phyloP scores from a whole-genome alignment of 2,329 filamentous ascomycete genomes.

The Tolypocladium cylindrosporum region DNA sequence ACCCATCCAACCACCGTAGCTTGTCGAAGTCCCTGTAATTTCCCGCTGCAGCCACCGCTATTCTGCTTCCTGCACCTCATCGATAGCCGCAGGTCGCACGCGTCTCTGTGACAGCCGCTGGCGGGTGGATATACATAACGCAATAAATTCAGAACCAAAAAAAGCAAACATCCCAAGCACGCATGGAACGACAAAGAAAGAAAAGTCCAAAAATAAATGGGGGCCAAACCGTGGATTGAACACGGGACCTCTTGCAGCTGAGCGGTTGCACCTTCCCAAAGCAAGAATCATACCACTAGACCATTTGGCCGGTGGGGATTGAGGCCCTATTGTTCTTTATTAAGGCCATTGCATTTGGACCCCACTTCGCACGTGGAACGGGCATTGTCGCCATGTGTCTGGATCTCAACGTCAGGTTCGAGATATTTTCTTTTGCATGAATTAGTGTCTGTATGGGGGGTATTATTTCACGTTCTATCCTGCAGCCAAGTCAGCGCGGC shows the following conservation, averaged over 20 bases:
- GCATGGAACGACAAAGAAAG: not conserved
- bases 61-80: too few relatives aligned
- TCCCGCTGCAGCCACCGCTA: not conserved
- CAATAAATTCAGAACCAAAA: not conserved
- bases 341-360: not conserved
- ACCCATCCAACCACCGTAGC: too few relatives aligned
- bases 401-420: not conserved
- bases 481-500: slow-evolving; percentile 20
- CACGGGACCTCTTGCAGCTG: slow-evolving; percentile 22
- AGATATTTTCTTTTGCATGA: not conserved
- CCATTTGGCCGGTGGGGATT: slow-evolving; percentile 13
- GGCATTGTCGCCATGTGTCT: not conserved
- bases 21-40: not conserved
- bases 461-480: slow-evolving; percentile 3
- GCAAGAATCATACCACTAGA: slow-evolving; percentile 25
- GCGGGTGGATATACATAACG: not conserved
- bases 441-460: too few relatives aligned
- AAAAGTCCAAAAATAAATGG: slow-evolving; percentile 4
- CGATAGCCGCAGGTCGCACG: not conserved
- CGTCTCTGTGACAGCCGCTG: not conserved
- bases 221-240: slow-evolving; percentile 21
- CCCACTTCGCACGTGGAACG: not conserved
- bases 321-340: not conserved
- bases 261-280: slow-evolving; percentile 12
- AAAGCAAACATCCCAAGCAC: not conserved